Base-by-base conservation (phyloP, 257 asterid genomes). In the Schizonepeta tenuifolia region DNA sequence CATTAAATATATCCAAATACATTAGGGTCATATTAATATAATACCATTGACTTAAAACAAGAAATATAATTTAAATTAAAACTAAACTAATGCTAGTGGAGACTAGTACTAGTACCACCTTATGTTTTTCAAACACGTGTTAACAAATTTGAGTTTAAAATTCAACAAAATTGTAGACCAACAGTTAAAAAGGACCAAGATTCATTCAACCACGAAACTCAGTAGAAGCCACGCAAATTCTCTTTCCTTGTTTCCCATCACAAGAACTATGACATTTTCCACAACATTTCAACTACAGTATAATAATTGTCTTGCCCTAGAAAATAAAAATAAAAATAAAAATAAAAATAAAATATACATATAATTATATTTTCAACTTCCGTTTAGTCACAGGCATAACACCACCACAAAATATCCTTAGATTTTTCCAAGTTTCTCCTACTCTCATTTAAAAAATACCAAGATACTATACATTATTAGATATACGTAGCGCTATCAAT, bases 121-220 rank as follows among this genome's bases (percentile, higher is more conserved):
- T 6, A 7, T 8, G 3, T 6, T 9, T 56, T 61, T 51, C 57
- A 38, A 69, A 76, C 68, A 76, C 81, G 77, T 77, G 81, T 57
- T 18, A 33, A 55, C 41, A 15, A 65, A 21, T 20, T 6, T 12
- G 2, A 15, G 65, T 38, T 28, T 38, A 22, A 41, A 68, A 53
- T 38, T 74, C 40, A 60, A 75, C 33, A 26, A 50, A 38, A 61
- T 49, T 36, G 57, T 47, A 49, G 36, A 33, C 15, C 31, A 35
- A 41, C 55, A 47, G 28, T 36, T 13, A 20, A 24, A 24, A 53
- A 24, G n/a, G 65, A 63, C 67, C 76, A 44, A 70, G 26, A 70
- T 77, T 44, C 56, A 55, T 56, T 46, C 41, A 21, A 26, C 70
- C 75, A 69, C 60, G 80, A 76, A 61, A 43, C 65, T 35, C 69